A percentile compares a stretch with the other conserved stretches of the same genome.
Conservation (phyloP, 148 eudicot genomes). For the Nepenthes mirabilis region DNA sequence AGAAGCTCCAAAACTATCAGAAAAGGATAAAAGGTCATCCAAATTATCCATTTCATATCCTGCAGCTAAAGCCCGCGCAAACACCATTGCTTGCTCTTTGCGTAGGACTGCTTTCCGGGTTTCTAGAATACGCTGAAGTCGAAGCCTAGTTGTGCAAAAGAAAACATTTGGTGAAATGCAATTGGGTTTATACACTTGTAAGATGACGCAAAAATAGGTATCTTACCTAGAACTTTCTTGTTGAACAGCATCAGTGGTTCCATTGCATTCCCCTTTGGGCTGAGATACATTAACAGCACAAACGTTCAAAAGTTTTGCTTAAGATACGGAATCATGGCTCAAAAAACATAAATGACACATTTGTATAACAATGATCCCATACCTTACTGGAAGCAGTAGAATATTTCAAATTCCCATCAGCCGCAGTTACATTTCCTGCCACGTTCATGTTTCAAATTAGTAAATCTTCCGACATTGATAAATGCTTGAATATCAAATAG, state of each 20-base stretch:
- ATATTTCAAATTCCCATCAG: slow-evolving; percentile 20
- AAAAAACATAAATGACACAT: not conserved
- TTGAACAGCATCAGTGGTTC: slow-evolving; percentile 20
- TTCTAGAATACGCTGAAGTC: slow-evolving; percentile 67
- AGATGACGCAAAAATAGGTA: slow-evolving; percentile 1
- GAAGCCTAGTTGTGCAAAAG: slow-evolving; percentile 32
- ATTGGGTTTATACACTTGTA: not conserved
- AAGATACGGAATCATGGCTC: not conserved
- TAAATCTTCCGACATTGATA: not conserved
- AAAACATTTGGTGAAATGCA: slow-evolving; percentile 1
- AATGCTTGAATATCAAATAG: not conserved
- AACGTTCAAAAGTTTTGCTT: not conserved
- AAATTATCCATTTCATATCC: slow-evolving; percentile 63
- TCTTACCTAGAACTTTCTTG: slow-evolving; percentile 71
- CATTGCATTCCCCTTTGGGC: slow-evolving; percentile 22
- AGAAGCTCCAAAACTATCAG: slow-evolving; percentile 77
- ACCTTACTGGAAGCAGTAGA: slow-evolving; percentile 38
- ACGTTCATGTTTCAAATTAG: slow-evolving; percentile 3
- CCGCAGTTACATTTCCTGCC: slow-evolving; percentile 20
- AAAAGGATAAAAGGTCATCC: slow-evolving; percentile 51
- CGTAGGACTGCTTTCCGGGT: slow-evolving; percentile 60
- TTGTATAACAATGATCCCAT: slow-evolving; percentile 5
- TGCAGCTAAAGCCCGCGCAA: slow-evolving; percentile 79
- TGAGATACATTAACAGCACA: slow-evolving; percentile 7
- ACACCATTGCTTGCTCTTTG: slow-evolving; percentile 90